Evolutionary conservation across 805 yeast species (phyloP).

Genomic region (Saturnispora galanensis): DNA sequence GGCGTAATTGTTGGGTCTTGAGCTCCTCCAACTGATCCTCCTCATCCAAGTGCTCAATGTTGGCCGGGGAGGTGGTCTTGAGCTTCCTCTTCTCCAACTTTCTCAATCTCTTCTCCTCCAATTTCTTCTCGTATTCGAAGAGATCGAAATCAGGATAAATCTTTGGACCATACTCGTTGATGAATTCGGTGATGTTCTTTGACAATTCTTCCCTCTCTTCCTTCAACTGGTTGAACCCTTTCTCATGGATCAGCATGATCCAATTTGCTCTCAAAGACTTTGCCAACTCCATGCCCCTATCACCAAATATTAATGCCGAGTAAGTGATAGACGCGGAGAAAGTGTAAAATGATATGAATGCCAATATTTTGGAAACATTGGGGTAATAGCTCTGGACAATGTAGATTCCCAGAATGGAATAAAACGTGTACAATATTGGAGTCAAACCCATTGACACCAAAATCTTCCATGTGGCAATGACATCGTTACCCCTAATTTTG

Average conservation of each 20-base stretch:
- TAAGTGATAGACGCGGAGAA: slow-evolving; percentile 68
- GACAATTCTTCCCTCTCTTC: slow-evolving; percentile 52
- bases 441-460: slow-evolving; percentile 82
- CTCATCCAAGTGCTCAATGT: slow-evolving; percentile 14
- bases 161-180: slow-evolving; percentile 75
- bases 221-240: slow-evolving; percentile 49
- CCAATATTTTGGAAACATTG: slow-evolving; percentile 15
- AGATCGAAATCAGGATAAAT: slow-evolving; percentile 78
- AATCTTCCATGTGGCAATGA: slow-evolving; percentile 95
- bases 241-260: slow-evolving; percentile 49
- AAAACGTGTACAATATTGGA: slow-evolving; percentile 73
- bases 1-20: slow-evolving; percentile 38
- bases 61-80: background rate
- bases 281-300: slow-evolving; percentile 81
- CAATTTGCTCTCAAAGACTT: slow-evolving; percentile 78
- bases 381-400: slow-evolving; percentile 21
- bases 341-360: slow-evolving; percentile 44
- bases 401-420: slow-evolving; percentile 54
- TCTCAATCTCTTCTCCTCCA: slow-evolving; percentile 25
- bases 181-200: slow-evolving; percentile 64
- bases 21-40: slow-evolving; percentile 42
- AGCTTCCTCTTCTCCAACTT: slow-evolving; percentile 20
- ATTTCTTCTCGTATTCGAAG: slow-evolving; percentile 34
- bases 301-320: slow-evolving; percentile 88
- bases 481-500: slow-evolving; percentile 86